Evolutionary conservation across 495 filamentous ascomycete species (phyloP), one percentile per base, ranked within the genome.

Genomic region (Xylaria longipes): DNA sequence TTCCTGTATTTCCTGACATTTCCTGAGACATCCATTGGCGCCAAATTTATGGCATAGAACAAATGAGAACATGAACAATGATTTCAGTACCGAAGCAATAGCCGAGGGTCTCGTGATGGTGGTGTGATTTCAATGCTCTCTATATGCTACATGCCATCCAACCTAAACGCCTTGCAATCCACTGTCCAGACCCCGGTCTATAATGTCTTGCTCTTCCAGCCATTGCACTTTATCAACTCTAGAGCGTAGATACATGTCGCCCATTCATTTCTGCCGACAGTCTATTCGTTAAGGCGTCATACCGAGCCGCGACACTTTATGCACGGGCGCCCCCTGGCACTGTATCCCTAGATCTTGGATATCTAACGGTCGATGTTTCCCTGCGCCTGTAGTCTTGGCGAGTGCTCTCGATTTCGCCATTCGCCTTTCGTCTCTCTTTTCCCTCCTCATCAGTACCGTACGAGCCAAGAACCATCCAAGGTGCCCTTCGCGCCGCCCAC

Each of bases 391-490:
- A 20, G 5, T 37, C n/a, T 25, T 15, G 17, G 29, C 7, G 12
- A 31, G 14, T 45, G 14, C 11, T 62, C n/a, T 41, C 31, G 15
- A 27, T 48, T 17, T 17, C 41, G 39, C 41, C 61, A 66, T 29
- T 39, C 37, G 43, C 31, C 52, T 41, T 25, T 37, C 41, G 41
- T 50, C 46, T 31, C 20, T 35, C 2, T 39, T 54, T 9, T 5
- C 5, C 45, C 43, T 43, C n/a, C 29, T 25, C 73, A 58, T 71
- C 5, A 12, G 60, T 58, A 72, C 71, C 79, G 69, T n/a, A 84
- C 76, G 56, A 84, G 78, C 83, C 84, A 85, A 29, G 69, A 65
- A 3, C 75, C 77, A 52, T 84, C 83, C 71, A 84, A 45, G n/a
- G 52, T 68, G 17, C 80, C 81, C 1, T 70, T 35, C 8, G 54